Evolutionary conservation across 1,139 yeast species (phyloP), one percentile per base, ranked within the genome.

Genomic region (Pichia cactophila): DNA sequence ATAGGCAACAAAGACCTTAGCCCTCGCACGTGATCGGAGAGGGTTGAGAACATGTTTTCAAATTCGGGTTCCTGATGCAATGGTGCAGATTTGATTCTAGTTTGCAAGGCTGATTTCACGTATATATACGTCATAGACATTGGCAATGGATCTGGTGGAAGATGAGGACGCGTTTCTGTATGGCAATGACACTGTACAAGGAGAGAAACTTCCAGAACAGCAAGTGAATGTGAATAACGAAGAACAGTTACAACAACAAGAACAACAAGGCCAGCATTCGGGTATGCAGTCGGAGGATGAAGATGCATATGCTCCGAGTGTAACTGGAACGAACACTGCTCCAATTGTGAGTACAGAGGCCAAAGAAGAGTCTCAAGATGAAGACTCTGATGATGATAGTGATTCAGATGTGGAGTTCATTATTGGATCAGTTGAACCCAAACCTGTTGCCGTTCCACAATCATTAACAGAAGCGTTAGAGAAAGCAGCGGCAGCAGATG

Each of bases 391-490:
- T 38, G 26, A 39, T 12, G 33, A 38, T 35, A 28, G 33, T 16
- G 42, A 40, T 28, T 40, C 42, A 8, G 42, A 40, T 40, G 42
- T 40, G 17, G 42, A 40, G 33, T 40, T 40, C 26, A 40, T 40
- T 12, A 40, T 40, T 28, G 42, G 42, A n/a, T 40, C 42, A 26
- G 16, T 40, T 14, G 33, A 40, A 40, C 23, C 42, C 11, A 26
- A 26, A 16, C 42, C 42, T 5, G 78, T 71, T 2, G 71, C 68
- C 4, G 67, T 63, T 20, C 71, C 69, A 5, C 69, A 74, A 31
- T 72, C 75, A 35, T 87, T 81, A 56, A 74, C 81, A 20, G 87
- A 81, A 58, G 74, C 81, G 26, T 87, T 38, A 8, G 23, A 28
- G 12, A 28, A 17, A 20, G 23, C 41, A 10, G 41, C 26, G 10